Percentiles rank a stretch among this genome's conserved stretches.
Conservation (phyloP, 2,329 filamentous ascomycete genomes). For the Pseudonectria foliicola region DNA sequence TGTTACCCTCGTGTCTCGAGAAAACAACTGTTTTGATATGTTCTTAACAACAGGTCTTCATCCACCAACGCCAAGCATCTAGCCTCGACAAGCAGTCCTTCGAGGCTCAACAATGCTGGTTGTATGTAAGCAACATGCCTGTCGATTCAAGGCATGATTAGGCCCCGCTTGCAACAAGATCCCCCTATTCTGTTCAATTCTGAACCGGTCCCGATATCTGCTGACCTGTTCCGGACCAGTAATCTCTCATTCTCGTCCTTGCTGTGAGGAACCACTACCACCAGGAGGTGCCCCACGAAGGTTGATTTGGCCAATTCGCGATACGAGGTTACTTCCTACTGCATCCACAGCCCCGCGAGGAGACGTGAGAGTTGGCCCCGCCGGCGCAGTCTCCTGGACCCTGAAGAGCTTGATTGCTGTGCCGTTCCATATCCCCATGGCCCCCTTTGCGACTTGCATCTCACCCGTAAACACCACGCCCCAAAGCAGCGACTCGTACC, state of each 20-base stretch:
- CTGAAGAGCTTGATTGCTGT: slow-evolving; percentile 83
- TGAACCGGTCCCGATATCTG: too few species aligned
- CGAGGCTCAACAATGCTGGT: too few species aligned
- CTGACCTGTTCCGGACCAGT: too few species aligned
- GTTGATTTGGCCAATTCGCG: slow-evolving; percentile 76
- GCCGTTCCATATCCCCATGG: slow-evolving; percentile 89
- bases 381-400: slow-evolving; percentile 75
- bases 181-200: too few species aligned
- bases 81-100: too few species aligned
- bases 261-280: slow-evolving; percentile 9
- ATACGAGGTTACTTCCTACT: slow-evolving; percentile 83
- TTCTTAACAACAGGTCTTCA: too few species aligned
- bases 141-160: too few species aligned
- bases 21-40: too few species aligned
- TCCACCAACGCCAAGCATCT: too few species aligned
- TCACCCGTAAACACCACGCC: slow-evolving; percentile 86
- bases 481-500: slow-evolving; percentile 95
- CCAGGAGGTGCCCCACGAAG: slow-evolving; percentile 43
- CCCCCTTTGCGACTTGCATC: slow-evolving; percentile 79
- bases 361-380: slow-evolving; percentile 73
- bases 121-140: too few species aligned
- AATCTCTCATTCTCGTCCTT: background rate
- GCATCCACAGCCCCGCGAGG: slow-evolving; percentile 89
- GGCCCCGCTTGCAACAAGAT: too few species aligned
- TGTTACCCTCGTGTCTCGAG: too few species aligned